These are phyloP conservation scores for Cutaneotrichosporon spelunceum DNA, from an alignment of 1,284 basidiomycete genomes.

Conservation along the genomic window DNA sequence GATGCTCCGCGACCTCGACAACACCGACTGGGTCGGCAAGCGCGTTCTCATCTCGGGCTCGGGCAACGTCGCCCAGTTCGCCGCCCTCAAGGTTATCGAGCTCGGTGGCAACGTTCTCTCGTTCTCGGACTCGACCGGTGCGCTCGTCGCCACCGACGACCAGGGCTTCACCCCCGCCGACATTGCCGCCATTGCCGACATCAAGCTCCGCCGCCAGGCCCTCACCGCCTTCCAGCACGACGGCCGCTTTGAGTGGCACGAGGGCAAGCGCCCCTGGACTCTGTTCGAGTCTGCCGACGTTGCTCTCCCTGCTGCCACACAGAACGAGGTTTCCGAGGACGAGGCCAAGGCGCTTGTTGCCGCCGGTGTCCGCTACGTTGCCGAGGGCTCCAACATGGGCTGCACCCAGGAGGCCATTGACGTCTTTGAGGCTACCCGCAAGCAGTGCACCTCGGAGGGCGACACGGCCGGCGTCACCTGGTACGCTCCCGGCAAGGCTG, in stretches of 20 bases:
- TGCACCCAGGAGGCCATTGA: conserved; percentile 71
- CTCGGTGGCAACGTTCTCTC: conserved; percentile 71
- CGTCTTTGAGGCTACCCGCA: conserved; percentile 65
- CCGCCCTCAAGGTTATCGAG: conserved; percentile 74
- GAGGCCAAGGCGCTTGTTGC: conserved; percentile 69
- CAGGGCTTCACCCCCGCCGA: conserved; percentile 62
- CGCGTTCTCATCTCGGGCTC: conserved; percentile 69
- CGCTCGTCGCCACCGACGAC: conserved; percentile 59
- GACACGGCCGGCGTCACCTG: conserved; percentile 53
- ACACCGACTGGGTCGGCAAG: conserved; percentile 57
- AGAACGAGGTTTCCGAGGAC: conserved; percentile 68
- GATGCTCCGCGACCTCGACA: conserved; percentile 53
- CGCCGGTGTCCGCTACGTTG: conserved; percentile 69
- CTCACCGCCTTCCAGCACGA: conserved; percentile 57
- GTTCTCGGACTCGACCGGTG: conserved; percentile 74
- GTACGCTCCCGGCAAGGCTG: conserved; percentile 71
- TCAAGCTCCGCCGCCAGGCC: conserved; percentile 64
- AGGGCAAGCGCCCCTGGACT: conserved; percentile 71
- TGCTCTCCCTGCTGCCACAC: conserved; percentile 71
- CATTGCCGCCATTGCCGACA: conserved; percentile 59
- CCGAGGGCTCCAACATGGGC: conserved; percentile 74
- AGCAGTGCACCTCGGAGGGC: conserved; percentile 51
- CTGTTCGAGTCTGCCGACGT: conserved; percentile 66
- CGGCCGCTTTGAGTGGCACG: conserved; percentile 63
- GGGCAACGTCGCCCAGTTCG: conserved; percentile 73